A percentile compares a stretch with the other conserved stretches of the same genome.
phyloP scores from a whole-genome alignment of 352 stramenopile genomes.

The Blastocystis sp. region DNA sequence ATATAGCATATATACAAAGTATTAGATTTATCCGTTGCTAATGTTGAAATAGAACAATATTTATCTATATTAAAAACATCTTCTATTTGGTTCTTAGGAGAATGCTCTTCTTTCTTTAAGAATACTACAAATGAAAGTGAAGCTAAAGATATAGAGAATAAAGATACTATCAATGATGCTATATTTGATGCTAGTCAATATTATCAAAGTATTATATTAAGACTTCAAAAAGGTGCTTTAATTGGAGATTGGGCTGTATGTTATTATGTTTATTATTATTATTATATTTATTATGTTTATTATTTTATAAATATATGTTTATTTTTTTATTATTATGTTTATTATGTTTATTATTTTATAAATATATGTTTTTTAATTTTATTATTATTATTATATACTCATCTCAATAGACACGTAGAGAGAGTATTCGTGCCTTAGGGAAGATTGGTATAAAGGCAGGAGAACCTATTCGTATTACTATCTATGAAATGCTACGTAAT shows the following conservation, averaged over 20 bases:
- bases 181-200: not conserved
- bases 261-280: not conserved
- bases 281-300: too few species aligned
- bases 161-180: too few species aligned
- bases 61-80: conserved; percentile 7
- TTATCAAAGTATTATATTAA: conserved; percentile 1
- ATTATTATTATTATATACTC: too few species aligned
- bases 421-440: conserved; percentile 15
- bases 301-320: too few species aligned
- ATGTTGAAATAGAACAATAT: conserved; percentile 1
- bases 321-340: too few species aligned
- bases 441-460: conserved; percentile 29
- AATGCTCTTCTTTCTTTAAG: conserved; percentile 9
- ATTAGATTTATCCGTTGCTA: conserved; percentile 5
- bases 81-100: conserved; percentile 25
- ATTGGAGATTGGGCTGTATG: conserved; percentile 23
- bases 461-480: conserved; percentile 11
- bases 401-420: conserved; percentile 13
- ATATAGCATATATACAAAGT: conserved; percentile 6
- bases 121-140: too few species aligned
- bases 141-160: too few species aligned
- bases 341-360: too few species aligned
- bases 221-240: conserved; percentile 25
- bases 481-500: conserved; percentile 33
- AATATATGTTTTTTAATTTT: too few species aligned